phyloP scores from a whole-genome alignment of 345 rosid genomes.

The Salix arbutifolia region DNA sequence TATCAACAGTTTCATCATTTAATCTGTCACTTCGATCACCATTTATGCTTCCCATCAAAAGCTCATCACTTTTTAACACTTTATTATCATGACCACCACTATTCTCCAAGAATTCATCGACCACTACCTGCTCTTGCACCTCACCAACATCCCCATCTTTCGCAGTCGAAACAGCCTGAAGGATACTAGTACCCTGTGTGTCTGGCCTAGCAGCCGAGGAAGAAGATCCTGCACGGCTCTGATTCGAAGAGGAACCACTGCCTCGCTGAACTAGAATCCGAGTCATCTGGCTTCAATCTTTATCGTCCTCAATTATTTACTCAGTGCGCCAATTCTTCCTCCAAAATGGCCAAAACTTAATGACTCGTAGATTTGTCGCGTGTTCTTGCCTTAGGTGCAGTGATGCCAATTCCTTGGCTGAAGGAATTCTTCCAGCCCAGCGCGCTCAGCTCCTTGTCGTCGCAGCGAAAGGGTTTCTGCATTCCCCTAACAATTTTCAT shows the following conservation, averaged over 20 bases:
- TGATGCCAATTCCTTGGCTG: constrained; percentile 72
- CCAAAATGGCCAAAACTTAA: constrained; percentile 31
- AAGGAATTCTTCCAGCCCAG: constrained; percentile 83
- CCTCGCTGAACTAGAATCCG: constrained; percentile 93
- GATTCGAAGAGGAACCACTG: constrained; percentile 77
- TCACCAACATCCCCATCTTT: constrained; percentile 67
- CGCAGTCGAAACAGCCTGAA: constrained; percentile 35
- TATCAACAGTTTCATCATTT: constrained; percentile 37
- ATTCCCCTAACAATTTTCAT: constrained; percentile 99
- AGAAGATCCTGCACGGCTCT: constrained; percentile 58
- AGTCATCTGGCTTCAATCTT: constrained; percentile 48
- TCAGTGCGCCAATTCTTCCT: constrained; percentile 10
- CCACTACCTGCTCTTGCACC: constrained; percentile 45
- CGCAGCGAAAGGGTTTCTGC: constrained; percentile 70
- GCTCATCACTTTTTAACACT: constrained; percentile 41
- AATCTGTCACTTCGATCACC: constrained; percentile 31
- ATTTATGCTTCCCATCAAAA: constrained; percentile 24
- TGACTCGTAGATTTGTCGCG: constrained; percentile 64
- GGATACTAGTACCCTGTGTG: constrained; percentile 29
- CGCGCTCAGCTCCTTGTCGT: constrained; percentile 49
- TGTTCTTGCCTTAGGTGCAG: constrained; percentile 80
- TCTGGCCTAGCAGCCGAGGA: constrained; percentile 59
- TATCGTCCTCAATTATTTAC: constrained; percentile 15
- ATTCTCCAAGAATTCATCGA: constrained; percentile 45
- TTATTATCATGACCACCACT: constrained; percentile 43